Conservation (phyloP, 495 filamentous ascomycete species). For the Daldinia childiae region DNA sequence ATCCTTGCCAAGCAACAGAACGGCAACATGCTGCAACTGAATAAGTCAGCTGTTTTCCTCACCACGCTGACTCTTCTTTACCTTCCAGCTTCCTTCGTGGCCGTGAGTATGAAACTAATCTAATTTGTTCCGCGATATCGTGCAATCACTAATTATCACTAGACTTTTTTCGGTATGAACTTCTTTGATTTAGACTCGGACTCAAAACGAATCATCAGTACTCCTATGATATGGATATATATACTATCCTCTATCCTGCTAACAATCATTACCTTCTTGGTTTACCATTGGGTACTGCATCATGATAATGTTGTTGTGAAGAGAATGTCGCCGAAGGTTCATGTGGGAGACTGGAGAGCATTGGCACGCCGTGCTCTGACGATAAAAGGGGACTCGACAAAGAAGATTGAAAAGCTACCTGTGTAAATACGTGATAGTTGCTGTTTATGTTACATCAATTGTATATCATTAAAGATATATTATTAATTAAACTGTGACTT, state of each 20-base stretch:
- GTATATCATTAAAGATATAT: too few species aligned
- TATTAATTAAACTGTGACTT: too few species aligned
- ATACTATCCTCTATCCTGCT: constrained; percentile 28
- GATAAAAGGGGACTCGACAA: constrained; percentile 10
- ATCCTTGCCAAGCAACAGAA: constrained; percentile 51
- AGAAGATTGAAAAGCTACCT: constrained; percentile 5
- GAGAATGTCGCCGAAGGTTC: constrained; percentile 36
- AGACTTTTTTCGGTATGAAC: constrained; percentile 46
- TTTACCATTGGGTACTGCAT: constrained; percentile 43
- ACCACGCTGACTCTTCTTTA: constrained; percentile 57
- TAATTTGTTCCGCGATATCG: neutral
- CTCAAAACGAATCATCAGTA: constrained; percentile 22
- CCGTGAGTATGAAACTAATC: constrained; percentile 47
- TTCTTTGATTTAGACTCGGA: constrained; percentile 40
- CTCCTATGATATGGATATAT: constrained; percentile 44
- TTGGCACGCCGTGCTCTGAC: constrained; percentile 22
- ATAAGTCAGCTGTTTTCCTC: constrained; percentile 54
- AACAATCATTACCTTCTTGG: constrained; percentile 36
- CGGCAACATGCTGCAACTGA: constrained; percentile 53
- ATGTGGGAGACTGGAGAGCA: constrained; percentile 25
- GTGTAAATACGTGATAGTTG: neutral
- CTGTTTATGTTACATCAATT: too few species aligned
- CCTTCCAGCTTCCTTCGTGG: constrained; percentile 56
- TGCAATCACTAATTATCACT: neutral
- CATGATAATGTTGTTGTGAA: constrained; percentile 29